Base-by-base conservation (phyloP, 2,329 filamentous ascomycete species). In the Lachnellula suecica region DNA sequence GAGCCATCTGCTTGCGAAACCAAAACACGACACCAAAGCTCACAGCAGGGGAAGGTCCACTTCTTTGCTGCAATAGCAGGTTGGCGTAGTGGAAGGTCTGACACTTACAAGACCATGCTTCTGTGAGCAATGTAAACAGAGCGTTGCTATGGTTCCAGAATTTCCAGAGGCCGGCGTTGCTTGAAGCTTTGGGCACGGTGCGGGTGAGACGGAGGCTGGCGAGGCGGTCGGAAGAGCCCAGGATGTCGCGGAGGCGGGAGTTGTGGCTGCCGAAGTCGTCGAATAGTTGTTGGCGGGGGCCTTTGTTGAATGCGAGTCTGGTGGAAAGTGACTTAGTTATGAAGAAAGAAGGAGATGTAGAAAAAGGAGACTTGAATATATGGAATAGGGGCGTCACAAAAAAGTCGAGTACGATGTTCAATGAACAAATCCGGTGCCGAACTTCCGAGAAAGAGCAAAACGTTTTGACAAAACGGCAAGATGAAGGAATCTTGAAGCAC, bases 81-180 rank as follows among this genome's bases (percentile, higher is more conserved):
- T 59, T 56, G 13, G 53, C 51, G 42, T 59, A 49, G 22, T 56
- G 56, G 24, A 50, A 52, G 10, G 46, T 19, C 43, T 52, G 48
- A 38, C 53, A 59, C n/a, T 35, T 35, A 25, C 51, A 59, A 22
- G 48, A 52, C 56, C 53, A 58, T 20, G 50, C 49, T 24, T 54
- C 47, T 3, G 46, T 48, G 6, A 56, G 41, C 24, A 54, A 45
- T 15, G 44, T 49, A 43, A 47, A 56, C 4, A 59, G 31, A 13
- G 27, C 15, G 29, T 52, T 47, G n/a, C 46, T 48, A 51, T 56
- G 53, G 13, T 44, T 49, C 53, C 53, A 58, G 19, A 56, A 53
- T 37, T 52, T 52, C 51, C 51, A 54, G 10, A 59, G 24, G 2
- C 47, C 45, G 10, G 44, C 46, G 10, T 51, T 51, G 13, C 44